phyloP scores from a whole-genome alignment of 345 rosid genomes.

The rapeseed (Brassica napus) region Da-Ae NC_063446.1:41490501-41491000 shows the following conservation, averaged over 20 bases:
- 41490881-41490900: constrained; percentile 44
- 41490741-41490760: constrained; percentile 23
- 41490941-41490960: neutral
- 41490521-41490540: neutral
- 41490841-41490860: constrained; percentile 80
- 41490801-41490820: constrained; percentile 52
- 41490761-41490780: neutral
- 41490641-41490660: constrained; percentile 12
- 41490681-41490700: neutral
- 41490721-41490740: constrained; percentile 12
- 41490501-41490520: constrained; percentile 14
- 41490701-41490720: constrained; percentile 10
- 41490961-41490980: no score
- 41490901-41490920: neutral
- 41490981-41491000: constrained; percentile 27
- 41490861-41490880: constrained; percentile 87
- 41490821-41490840: constrained; percentile 57
- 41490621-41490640: constrained; percentile 38
- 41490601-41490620: constrained; percentile 24
- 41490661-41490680: constrained; percentile 6
- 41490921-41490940: neutral
- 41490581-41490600: constrained; percentile 1
- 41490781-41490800: constrained; percentile 21
- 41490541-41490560: neutral
- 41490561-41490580: constrained; percentile 1